phyloP scores from a whole-genome alignment of 352 stramenopile species.

The Phytophthora tubulina region DNA sequence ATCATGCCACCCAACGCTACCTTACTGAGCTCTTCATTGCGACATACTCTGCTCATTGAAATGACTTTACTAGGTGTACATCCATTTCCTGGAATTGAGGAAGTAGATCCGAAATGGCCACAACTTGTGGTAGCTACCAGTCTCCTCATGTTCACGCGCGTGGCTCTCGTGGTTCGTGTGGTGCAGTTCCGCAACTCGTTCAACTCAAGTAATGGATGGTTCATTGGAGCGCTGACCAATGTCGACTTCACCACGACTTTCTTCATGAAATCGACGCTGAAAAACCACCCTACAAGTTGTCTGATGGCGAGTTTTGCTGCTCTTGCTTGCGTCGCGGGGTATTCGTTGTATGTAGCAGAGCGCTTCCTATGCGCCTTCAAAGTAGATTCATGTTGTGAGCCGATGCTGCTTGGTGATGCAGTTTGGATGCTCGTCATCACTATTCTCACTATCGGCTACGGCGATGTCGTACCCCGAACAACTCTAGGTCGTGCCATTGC shows the following conservation, averaged over 20 bases:
- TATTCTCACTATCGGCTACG: slow-evolving; percentile 79
- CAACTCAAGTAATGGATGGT: slow-evolving; percentile 86
- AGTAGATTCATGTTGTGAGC: slow-evolving; percentile 60
- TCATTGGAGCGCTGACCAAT: slow-evolving; percentile 82
- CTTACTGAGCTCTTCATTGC: slow-evolving; percentile 67
- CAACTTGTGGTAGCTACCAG: slow-evolving; percentile 66
- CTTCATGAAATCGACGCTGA: slow-evolving; percentile 83
- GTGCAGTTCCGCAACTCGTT: slow-evolving; percentile 76
- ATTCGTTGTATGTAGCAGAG: slow-evolving; percentile 76
- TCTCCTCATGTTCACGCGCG: slow-evolving; percentile 68
- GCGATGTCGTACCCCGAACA: slow-evolving; percentile 71
- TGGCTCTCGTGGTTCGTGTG: slow-evolving; percentile 64
- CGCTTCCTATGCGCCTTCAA: slow-evolving; percentile 77
- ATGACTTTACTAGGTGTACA: slow-evolving; percentile 64
- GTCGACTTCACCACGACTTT: slow-evolving; percentile 78
- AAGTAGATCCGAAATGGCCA: slow-evolving; percentile 67
- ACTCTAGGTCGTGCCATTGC: slow-evolving; percentile 56
- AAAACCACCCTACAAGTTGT: slow-evolving; percentile 68
- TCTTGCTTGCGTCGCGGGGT: slow-evolving; percentile 60
- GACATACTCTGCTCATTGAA: slow-evolving; percentile 57
- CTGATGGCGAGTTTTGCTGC: slow-evolving; percentile 51
- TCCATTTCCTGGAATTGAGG: slow-evolving; percentile 76
- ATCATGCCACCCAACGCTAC: slow-evolving; percentile 77
- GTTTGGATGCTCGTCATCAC: slow-evolving; percentile 79
- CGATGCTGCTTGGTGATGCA: slow-evolving; percentile 60